Conservation (phyloP, 2,329 filamentous ascomycete species). For the Beauveria varroae region DNA sequence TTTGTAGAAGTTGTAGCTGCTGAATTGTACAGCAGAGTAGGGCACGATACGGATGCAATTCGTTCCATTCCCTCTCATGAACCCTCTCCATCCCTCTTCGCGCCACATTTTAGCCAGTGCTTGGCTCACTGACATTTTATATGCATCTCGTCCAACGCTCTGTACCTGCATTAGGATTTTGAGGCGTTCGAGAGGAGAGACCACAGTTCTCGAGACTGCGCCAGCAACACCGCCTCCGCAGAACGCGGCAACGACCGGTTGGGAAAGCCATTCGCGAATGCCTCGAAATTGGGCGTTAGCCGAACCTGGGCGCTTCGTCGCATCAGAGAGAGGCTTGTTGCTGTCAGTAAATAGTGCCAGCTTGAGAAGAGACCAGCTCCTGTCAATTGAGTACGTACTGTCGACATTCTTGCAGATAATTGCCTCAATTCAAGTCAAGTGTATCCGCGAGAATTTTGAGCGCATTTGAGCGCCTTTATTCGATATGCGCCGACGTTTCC, state of each 20-base stretch:
- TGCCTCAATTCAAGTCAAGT: background rate
- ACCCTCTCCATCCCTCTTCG: constrained; percentile 93
- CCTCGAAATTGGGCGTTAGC: constrained; percentile 23
- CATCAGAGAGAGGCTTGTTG: constrained; percentile 11
- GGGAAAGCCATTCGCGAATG: constrained; percentile 52
- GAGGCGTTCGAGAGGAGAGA: constrained; percentile 88
- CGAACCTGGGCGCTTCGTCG: constrained; percentile 20
- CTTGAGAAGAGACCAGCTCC: background rate
- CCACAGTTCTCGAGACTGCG: constrained; percentile 94
- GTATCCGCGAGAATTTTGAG: background rate
- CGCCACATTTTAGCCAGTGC: constrained; percentile 91
- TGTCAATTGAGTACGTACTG: background rate
- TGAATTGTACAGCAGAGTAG: constrained; percentile 97
- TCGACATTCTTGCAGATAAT: background rate
- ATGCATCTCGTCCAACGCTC: constrained; percentile 81
- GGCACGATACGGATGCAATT: constrained; percentile 98
- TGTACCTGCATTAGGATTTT: constrained; percentile 99
- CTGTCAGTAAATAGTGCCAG: background rate
- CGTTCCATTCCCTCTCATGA: constrained; percentile 96
- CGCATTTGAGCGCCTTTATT: background rate
- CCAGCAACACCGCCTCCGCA: constrained; percentile 90
- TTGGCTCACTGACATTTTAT: constrained; percentile 84
- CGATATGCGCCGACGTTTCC: background rate
- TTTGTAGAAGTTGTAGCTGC: constrained; percentile 97
- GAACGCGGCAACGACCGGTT: constrained; percentile 85